Percentiles rank a stretch among this genome's conserved stretches.
These are phyloP conservation scores for Kodamaea sp. DNA, from an alignment of 1,139 yeast species.

Conservation along the genomic window DNA sequence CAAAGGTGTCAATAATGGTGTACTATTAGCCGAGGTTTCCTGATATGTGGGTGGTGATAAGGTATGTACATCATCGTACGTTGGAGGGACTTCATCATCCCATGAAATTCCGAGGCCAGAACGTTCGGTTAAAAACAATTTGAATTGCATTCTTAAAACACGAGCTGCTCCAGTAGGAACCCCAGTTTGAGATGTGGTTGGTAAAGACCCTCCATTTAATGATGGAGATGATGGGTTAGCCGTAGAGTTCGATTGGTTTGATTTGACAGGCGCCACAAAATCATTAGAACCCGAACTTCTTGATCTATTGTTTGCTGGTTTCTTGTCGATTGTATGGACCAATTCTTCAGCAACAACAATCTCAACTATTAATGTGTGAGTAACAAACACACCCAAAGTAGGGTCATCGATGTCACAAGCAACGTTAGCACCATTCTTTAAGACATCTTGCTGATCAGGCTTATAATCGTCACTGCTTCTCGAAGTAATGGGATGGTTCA, in stretches of 20 bases:
- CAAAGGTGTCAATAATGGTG: conserved; percentile 19
- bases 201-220: conserved; percentile 4
- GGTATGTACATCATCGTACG: conserved; percentile 78
- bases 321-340: conserved; percentile 33
- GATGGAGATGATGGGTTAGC: conserved; percentile 1
- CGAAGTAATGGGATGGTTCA: conserved; percentile 28
- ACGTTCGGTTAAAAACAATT: conserved; percentile 73
- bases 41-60: conserved; percentile 82
- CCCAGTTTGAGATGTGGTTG: conserved; percentile 42
- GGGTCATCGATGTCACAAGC: conserved; percentile 84
- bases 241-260: conserved; percentile 10
- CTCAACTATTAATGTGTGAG: conserved; percentile 76
- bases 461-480: conserved; percentile 27
- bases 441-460: conserved; percentile 27
- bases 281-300: conserved; percentile 7
- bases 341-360: conserved; percentile 91
- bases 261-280: conserved; percentile 15
- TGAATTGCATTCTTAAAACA: conserved; percentile 91
- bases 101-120: conserved; percentile 96
- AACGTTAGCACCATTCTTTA: conserved; percentile 52
- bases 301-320: conserved; percentile 5
- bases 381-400: conserved; percentile 68
- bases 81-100: conserved; percentile 99
- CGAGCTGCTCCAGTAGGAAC: conserved; percentile 94
- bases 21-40: conserved; percentile 23